Percentiles rank a stretch among this genome's conserved stretches.
phyloP scores from a whole-genome alignment of 1,284 basidiomycete species.

The Mycena sp. region DNA sequence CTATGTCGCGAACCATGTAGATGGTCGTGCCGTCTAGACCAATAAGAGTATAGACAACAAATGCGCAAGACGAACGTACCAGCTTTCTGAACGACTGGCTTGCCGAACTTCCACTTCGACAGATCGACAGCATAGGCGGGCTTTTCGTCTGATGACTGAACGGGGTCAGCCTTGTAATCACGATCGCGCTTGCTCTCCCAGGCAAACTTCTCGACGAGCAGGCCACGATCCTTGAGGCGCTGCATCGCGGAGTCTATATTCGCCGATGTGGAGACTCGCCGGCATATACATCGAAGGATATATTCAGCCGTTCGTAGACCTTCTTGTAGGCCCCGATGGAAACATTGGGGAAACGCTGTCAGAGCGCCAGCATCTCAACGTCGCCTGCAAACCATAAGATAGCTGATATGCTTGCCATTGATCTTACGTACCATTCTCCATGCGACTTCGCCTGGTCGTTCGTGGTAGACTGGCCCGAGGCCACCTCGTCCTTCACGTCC shows the following conservation, averaged over 20 bases:
- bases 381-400: constrained; percentile 7
- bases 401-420: background rate
- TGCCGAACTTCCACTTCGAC: constrained; percentile 17
- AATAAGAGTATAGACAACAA: background rate
- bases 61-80: constrained; percentile 22
- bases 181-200: constrained; percentile 16
- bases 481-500: constrained; percentile 17
- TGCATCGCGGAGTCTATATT: constrained; percentile 16
- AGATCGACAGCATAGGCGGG: constrained; percentile 26
- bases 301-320: constrained; percentile 25
- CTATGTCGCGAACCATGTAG: constrained; percentile 28
- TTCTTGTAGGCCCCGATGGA: constrained; percentile 22
- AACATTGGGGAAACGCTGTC: constrained; percentile 24
- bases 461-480: background rate
- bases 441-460: constrained; percentile 17
- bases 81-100: constrained; percentile 28
- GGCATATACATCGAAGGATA: constrained; percentile 26
- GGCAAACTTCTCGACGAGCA: constrained; percentile 17
- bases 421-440: constrained; percentile 21
- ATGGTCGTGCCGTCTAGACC: constrained; percentile 28
- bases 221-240: background rate
- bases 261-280: constrained; percentile 26
- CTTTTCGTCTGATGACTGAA: constrained; percentile 15
- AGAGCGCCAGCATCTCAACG: constrained; percentile 13
- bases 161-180: constrained; percentile 6